These are phyloP conservation scores for Chlamydomonas incerta DNA, from an alignment of 139 green algal genomes.

Conservation along the genomic window DNA sequence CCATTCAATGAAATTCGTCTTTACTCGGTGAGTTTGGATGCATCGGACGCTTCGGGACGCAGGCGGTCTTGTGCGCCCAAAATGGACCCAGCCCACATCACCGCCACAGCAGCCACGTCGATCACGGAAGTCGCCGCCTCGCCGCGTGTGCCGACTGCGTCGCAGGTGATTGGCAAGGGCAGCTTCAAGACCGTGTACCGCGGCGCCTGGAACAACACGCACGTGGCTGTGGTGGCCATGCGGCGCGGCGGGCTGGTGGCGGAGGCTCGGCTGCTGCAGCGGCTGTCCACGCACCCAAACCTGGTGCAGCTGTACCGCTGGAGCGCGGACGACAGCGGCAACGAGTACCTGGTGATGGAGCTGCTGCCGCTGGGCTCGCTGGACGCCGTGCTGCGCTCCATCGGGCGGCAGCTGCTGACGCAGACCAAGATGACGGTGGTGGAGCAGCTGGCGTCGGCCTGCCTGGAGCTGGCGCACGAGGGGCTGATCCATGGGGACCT, in stretches of 20 bases:
- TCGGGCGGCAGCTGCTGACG: conserved; percentile 39
- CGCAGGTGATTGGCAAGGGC: conserved; percentile 62
- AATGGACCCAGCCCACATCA: too few relatives aligned
- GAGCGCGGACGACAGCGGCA: conserved; percentile 23
- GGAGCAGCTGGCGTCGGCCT: conserved; percentile 33
- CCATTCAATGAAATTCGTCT: too few relatives aligned
- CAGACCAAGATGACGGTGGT: conserved; percentile 57
- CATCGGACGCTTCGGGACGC: too few relatives aligned
- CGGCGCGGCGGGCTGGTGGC: conserved; percentile 60
- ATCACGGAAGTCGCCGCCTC: too few relatives aligned
- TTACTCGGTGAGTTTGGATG: too few relatives aligned
- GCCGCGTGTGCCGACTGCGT: too few relatives aligned
- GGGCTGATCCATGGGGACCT: conserved; percentile 69
- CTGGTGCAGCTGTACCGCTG: conserved; percentile 49
- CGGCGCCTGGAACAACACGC: conserved; percentile 55
- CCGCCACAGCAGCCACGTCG: too few relatives aligned
- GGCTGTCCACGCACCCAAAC: conserved; percentile 65
- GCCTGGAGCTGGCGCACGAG: conserved; percentile 44
- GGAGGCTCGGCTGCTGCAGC: conserved; percentile 66
- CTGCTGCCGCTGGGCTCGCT: conserved; percentile 54
- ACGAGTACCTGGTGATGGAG: conserved; percentile 71
- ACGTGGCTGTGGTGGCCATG: conserved; percentile 69
- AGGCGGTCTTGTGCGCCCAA: too few relatives aligned
- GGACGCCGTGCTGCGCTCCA: conserved; percentile 40
- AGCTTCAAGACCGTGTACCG: conserved; percentile 65